A percentile compares a stretch with the other conserved stretches of the same genome.
phyloP scores from a whole-genome alignment of 75 land plant genomes.

The Pinus taeda region DNA sequence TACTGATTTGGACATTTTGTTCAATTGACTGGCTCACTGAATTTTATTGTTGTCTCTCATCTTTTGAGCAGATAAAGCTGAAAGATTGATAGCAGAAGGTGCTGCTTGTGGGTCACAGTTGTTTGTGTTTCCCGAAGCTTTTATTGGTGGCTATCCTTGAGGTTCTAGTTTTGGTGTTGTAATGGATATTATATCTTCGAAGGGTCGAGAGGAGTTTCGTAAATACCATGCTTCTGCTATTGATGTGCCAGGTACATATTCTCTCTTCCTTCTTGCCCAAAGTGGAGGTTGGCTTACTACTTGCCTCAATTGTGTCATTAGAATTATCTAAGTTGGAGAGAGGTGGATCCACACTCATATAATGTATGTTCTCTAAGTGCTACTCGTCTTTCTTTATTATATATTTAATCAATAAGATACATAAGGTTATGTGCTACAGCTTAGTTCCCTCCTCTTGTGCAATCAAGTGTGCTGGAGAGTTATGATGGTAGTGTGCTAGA shows the following conservation, averaged over 20 bases:
- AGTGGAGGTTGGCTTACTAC: not conserved
- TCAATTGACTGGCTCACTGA: not conserved
- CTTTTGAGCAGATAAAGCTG: conserved; percentile 79
- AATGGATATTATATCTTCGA: conserved; percentile 63
- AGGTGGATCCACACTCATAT: not conserved
- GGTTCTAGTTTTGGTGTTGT: conserved; percentile 81
- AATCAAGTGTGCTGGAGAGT: too few species aligned
- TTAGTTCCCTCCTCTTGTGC: too few species aligned
- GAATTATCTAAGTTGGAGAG: not conserved
- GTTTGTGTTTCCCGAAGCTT: conserved; percentile 98
- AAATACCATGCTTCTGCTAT: conserved; percentile 93
- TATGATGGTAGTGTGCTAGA: too few species aligned
- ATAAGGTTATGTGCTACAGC: too few species aligned
- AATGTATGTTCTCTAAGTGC: not conserved
- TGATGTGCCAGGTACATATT: conserved; percentile 88
- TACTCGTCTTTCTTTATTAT: not conserved
- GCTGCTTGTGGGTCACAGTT: conserved; percentile 80
- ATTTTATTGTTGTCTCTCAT: not conserved
- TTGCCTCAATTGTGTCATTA: not conserved
- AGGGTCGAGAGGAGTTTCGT: conserved; percentile 86
- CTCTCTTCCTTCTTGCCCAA: not conserved
- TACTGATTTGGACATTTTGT: not conserved
- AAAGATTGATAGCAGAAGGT: conserved; percentile 83
- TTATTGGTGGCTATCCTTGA: conserved; percentile 96
- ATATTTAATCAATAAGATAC: too few species aligned